A percentile compares a stretch with the other conserved stretches of the same genome.
phyloP scores from a whole-genome alignment of 176 grass and related monocot genomes.

The Phragmites australis region DNA sequence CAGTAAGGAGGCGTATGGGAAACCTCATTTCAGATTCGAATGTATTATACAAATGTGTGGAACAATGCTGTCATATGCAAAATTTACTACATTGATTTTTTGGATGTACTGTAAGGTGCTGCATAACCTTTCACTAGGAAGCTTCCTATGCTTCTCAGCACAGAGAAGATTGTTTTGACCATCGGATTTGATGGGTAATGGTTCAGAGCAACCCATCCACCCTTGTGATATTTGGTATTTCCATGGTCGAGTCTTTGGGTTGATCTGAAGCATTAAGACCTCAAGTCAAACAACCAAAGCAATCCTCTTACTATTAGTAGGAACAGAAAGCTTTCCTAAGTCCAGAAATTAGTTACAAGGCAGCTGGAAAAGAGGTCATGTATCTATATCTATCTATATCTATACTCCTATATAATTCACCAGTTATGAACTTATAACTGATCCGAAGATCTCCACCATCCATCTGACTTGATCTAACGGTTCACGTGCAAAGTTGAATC shows the following conservation, averaged over 20 bases:
- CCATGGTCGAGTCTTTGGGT: not conserved
- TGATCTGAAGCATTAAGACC: constrained; percentile 23
- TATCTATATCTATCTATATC: not conserved
- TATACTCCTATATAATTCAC: too few relatives aligned
- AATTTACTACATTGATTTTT: constrained; percentile 31
- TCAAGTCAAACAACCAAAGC: constrained; percentile 17
- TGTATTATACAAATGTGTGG: constrained; percentile 38
- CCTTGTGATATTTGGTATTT: not conserved
- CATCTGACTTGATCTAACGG: too few relatives aligned
- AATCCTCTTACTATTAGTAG: constrained; percentile 10
- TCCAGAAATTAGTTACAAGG: constrained; percentile 21
- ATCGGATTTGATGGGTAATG: constrained; percentile 1
- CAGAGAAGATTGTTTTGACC: constrained; percentile 1
- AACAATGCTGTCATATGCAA: constrained; percentile 38
- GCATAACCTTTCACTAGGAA: constrained; percentile 22
- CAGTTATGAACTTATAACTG: too few relatives aligned
- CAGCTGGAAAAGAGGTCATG: not conserved
- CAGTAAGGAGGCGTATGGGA: not conserved
- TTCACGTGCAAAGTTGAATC: too few relatives aligned
- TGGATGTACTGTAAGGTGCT: not conserved
- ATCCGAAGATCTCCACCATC: too few relatives aligned
- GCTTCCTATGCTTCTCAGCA: constrained; percentile 16
- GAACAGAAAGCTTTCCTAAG: not conserved
- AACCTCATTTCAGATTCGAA: constrained; percentile 34
- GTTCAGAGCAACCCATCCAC: not conserved